A percentile compares a stretch with the other conserved stretches of the same genome.
These are phyloP conservation scores for Epicoccum nigrum DNA, from an alignment of 2,329 filamentous ascomycete genomes.

Conservation along the genomic window DNA sequence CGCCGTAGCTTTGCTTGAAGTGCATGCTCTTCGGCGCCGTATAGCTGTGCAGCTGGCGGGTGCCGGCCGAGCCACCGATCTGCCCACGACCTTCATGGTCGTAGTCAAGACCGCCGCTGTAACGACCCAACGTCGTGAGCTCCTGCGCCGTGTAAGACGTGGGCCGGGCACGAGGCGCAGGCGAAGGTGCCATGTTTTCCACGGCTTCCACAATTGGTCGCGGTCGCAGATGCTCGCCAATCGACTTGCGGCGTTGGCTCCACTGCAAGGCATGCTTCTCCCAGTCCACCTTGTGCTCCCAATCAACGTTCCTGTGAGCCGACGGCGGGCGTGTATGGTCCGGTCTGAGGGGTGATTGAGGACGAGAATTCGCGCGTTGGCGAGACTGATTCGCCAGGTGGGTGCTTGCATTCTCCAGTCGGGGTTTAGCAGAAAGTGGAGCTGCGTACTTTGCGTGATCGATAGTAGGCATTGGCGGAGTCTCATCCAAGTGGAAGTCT, in stretches of 20 bases:
- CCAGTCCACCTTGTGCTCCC: constrained; percentile 30
- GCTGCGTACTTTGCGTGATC: constrained; percentile 21
- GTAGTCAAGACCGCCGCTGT: constrained; percentile 45
- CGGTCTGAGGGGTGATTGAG: constrained; percentile 9
- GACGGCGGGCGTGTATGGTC: constrained; percentile 15
- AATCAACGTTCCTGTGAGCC: constrained; percentile 20
- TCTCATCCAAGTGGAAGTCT: constrained; percentile 11
- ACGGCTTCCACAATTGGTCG: constrained; percentile 7
- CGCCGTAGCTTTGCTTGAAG: constrained; percentile 37
- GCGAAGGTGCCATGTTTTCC: constrained; percentile 11
- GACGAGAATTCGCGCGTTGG: constrained; percentile 5
- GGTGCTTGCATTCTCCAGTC: constrained; percentile 8
- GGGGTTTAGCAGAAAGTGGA: constrained; percentile 14
- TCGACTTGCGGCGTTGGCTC: constrained; percentile 40
- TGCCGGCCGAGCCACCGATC: constrained; percentile 47
- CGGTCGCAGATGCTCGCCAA: constrained; percentile 33
- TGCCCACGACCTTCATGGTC: constrained; percentile 43
- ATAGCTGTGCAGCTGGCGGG: constrained; percentile 38
- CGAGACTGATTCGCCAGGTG: constrained; percentile 13
- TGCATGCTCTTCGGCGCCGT: constrained; percentile 40
- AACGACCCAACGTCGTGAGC: constrained; percentile 35
- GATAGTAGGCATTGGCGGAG: constrained; percentile 31
- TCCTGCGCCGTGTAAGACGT: constrained; percentile 11
- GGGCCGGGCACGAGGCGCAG: constrained; percentile 2
- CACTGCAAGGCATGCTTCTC: constrained; percentile 34